Base-by-base conservation (phyloP, 345 rosid genomes). In the Pugionium cornutum region DNA sequence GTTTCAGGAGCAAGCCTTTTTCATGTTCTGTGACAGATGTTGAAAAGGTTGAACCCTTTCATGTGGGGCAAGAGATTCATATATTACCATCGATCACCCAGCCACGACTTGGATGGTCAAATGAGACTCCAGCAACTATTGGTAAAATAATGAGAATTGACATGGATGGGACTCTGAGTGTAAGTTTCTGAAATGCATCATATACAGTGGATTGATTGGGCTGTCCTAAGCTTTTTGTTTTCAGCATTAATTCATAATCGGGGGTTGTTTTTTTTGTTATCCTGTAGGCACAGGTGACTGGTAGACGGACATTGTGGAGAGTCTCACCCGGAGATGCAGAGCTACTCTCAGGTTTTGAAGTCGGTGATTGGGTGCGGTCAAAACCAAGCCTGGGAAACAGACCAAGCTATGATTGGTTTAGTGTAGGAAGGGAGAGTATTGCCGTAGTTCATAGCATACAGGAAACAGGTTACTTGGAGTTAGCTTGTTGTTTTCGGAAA, bases 311-410 rank as follows among this genome's bases (percentile, higher is more conserved):
- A 62, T 77, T 84, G 72, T 90, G 99, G 99, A 90, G 78, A 67
- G 85, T 90, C 75, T 91, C 99, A 62, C 95, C 99, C 27, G 97
- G 99, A 67, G 99, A 88, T 87, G 95, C 91, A 32, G 97, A 94
- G 79, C 83, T 83, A 42, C 97, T 94, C 77, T 81, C 97, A 33
- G 99, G 99, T 72, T 91, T 88, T 73, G 95, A 90, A 79, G 97
- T 88, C 52, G 95, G 99, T 80, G 97, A 94, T 57, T 94, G 97
- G 99, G 97, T 94, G 44, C 95, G 86, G 57, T 90, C 96, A 57
- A 94, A 85, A 69, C 96, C 96, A 18, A 82, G 92, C 69, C 78
- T 94, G 53, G 99, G 99, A 63, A 79, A 65, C 55, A 86, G 99
- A 77, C 97, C 95, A 50, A 90, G 96, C 73, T 94, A 90, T 76